Evolutionary conservation across 192 early-diverging fungal species (phyloP).

Genomic region (Thamnidium elegans): DNA sequence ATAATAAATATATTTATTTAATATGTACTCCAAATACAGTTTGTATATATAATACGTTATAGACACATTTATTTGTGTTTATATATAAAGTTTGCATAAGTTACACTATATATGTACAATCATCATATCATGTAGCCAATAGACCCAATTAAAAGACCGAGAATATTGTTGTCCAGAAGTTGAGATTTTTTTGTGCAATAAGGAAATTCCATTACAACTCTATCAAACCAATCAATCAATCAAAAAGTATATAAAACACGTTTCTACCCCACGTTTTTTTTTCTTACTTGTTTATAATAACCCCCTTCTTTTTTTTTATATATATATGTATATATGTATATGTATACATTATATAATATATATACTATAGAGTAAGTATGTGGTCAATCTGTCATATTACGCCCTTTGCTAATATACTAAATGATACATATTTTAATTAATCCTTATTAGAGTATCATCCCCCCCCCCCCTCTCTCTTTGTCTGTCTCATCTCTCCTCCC

Average conservation of each 20-base stretch:
- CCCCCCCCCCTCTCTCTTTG: neutral
- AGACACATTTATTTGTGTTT: neutral
- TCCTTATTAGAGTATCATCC: neutral
- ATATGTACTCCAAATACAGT: neutral
- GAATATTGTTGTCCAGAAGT: neutral
- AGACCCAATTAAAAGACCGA: conserved; percentile 18
- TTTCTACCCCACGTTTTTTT: conserved; percentile 3
- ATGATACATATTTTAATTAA: neutral
- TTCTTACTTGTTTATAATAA: conserved; percentile 6
- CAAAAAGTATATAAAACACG: neutral
- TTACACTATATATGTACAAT: neutral
- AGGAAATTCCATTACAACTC: neutral
- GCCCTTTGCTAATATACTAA: neutral
- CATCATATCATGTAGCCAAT: neutral
- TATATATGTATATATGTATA: neutral
- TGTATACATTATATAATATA: neutral
- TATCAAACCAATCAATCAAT: conserved; percentile 5
- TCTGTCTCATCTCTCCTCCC: neutral
- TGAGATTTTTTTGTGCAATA: neutral
- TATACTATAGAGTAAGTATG: neutral
- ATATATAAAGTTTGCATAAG: neutral
- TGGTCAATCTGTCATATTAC: neutral
- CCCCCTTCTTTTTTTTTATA: neutral
- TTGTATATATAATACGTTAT: neutral
- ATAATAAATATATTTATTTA: neutral